phyloP scores from a whole-genome alignment of 1,284 basidiomycete species.

The Coriolopsis trogii region DNA sequence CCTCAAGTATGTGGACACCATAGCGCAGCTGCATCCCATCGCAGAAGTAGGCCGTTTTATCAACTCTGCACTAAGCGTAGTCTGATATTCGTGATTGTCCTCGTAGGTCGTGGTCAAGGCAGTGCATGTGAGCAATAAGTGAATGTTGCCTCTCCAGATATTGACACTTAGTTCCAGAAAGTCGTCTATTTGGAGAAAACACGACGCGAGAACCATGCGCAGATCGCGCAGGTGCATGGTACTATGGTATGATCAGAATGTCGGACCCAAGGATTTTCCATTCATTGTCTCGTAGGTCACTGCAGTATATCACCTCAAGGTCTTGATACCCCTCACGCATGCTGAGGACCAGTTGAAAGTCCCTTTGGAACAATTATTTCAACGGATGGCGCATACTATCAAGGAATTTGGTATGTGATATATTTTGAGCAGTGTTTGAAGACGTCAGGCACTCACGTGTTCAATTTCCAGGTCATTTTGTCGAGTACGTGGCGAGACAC shows the following conservation, averaged over 20 bases:
- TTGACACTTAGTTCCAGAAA: neutral
- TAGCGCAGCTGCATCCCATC: slow-evolving; percentile 7
- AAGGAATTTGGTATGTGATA: slow-evolving; percentile 1
- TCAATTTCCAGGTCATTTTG: neutral
- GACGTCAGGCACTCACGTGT: neutral
- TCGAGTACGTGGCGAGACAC: neutral
- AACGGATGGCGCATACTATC: neutral
- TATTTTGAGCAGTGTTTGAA: neutral
- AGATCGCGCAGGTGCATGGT: slow-evolving; percentile 8
- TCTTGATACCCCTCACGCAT: neutral
- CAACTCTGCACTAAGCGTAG: no score
- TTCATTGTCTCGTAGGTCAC: neutral
- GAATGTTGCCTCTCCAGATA: neutral
- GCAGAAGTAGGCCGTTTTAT: no score
- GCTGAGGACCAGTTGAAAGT: neutral
- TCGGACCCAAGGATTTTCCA: neutral
- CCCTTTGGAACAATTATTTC: neutral
- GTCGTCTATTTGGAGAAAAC: slow-evolving; percentile 6
- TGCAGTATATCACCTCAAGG: slow-evolving; percentile 4
- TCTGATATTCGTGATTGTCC: no score
- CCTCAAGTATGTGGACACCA: slow-evolving; percentile 1
- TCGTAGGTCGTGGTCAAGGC: slow-evolving; percentile 6
- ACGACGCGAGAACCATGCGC: slow-evolving; percentile 12
- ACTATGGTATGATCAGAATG: slow-evolving; percentile 11
- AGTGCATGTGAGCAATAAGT: neutral